A percentile compares a stretch with the other conserved stretches of the same genome.
phyloP scores from a whole-genome alignment of 2,329 filamentous ascomycete species.

The Huntiella omanensis region DNA sequence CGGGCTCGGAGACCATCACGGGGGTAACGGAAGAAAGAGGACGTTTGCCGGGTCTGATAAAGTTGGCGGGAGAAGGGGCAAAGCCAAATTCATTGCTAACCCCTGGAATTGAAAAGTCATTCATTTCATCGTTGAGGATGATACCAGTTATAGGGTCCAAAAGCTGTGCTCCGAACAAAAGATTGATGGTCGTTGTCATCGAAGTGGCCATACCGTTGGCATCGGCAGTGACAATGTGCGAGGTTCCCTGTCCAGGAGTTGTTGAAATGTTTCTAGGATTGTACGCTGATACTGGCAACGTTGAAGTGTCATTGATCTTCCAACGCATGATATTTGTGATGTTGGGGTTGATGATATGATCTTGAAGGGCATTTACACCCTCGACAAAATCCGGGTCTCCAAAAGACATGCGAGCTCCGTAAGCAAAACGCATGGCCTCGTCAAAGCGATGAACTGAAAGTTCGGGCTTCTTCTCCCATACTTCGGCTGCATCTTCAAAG shows the following conservation, averaged over 20 bases:
- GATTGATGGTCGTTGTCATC: constrained; percentile 73
- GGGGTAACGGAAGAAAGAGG: constrained; percentile 71
- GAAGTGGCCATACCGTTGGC: constrained; percentile 55
- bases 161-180: constrained; percentile 63
- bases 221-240: constrained; percentile 56
- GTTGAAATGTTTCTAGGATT: constrained; percentile 47
- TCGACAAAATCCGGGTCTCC: constrained; percentile 65
- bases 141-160: constrained; percentile 70
- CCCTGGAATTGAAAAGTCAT: constrained; percentile 75
- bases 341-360: constrained; percentile 45
- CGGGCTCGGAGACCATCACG: constrained; percentile 47
- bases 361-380: constrained; percentile 37
- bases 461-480: constrained; percentile 25
- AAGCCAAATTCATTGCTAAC: constrained; percentile 69
- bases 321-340: constrained; percentile 35
- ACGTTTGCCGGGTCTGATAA: constrained; percentile 60
- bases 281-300: constrained; percentile 56
- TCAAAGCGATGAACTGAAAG: constrained; percentile 65
- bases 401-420: constrained; percentile 57
- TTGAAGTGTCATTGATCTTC: constrained; percentile 53
- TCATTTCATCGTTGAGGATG: constrained; percentile 55
- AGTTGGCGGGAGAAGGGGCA: constrained; percentile 63
- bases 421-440: constrained; percentile 79
- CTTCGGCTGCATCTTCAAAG: constrained; percentile 33
- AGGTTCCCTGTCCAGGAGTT: constrained; percentile 54